Conservation (phyloP, 1,139 yeast genomes). For the Geotrichum reessii region DNA sequence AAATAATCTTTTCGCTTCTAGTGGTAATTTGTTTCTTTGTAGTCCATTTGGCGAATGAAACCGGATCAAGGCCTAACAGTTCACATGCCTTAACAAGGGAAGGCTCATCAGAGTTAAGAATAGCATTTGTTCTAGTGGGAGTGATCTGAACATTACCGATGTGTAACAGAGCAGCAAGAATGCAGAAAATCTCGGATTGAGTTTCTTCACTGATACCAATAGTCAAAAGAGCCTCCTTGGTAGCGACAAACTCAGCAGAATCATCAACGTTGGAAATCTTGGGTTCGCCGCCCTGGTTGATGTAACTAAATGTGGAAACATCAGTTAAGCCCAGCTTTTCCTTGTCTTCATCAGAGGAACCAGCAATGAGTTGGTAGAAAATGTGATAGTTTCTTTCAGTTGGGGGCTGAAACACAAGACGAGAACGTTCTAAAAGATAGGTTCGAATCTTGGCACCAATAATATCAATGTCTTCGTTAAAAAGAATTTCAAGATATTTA, state of each 20-base stretch:
- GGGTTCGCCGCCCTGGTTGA: constrained; percentile 85
- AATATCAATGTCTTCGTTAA: constrained; percentile 66
- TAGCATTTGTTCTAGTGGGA: constrained; percentile 81
- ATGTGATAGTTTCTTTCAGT: constrained; percentile 92
- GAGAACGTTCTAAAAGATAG: constrained; percentile 83
- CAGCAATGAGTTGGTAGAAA: constrained; percentile 83
- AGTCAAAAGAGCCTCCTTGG: constrained; percentile 67
- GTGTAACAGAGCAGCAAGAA: constrained; percentile 85
- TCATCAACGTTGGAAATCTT: constrained; percentile 77
- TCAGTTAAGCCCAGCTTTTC: constrained; percentile 48
- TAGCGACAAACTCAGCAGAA: constrained; percentile 63
- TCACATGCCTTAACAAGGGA: constrained; percentile 78
- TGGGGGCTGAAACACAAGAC: constrained; percentile 87
- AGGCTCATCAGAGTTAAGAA: constrained; percentile 80
- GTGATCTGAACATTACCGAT: constrained; percentile 89
- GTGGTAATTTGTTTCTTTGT: constrained; percentile 88
- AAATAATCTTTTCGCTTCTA: constrained; percentile 85
- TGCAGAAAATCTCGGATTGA: constrained; percentile 66
- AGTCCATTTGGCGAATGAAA: constrained; percentile 81
- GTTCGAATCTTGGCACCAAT: constrained; percentile 94
- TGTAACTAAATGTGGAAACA: constrained; percentile 68
- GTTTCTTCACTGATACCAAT: constrained; percentile 63
- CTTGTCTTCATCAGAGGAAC: constrained; percentile 60
- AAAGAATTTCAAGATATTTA: constrained; percentile 86
- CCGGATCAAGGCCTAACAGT: constrained; percentile 73